Conservation (phyloP, 2,329 filamentous ascomycete genomes). For the Phaeoacremonium minimum region DNA sequence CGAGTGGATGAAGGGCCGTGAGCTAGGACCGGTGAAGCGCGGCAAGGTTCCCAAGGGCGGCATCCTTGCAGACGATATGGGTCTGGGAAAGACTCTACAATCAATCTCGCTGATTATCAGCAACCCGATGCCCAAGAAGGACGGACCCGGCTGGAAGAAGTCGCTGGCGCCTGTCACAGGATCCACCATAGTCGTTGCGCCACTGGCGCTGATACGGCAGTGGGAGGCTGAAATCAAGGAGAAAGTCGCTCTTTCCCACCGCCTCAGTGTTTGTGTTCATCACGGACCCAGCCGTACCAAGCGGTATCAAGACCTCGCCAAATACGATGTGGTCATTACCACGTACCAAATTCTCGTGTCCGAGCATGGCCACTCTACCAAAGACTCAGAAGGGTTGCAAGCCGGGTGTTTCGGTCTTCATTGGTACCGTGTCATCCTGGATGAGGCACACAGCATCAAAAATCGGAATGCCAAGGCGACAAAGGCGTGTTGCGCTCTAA, state of each 20-base stretch:
- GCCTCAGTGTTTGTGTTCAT: constrained; percentile 79
- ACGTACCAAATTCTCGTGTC: constrained; percentile 95
- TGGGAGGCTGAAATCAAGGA: constrained; percentile 93
- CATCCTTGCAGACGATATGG: constrained; percentile 96
- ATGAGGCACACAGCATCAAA: constrained; percentile 98
- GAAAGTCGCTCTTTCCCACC: constrained; percentile 67
- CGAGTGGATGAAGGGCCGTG: constrained; percentile 91
- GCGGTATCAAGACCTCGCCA: constrained; percentile 67
- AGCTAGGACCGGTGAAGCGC: constrained; percentile 79
- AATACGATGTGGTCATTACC: constrained; percentile 93
- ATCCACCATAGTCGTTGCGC: constrained; percentile 86
- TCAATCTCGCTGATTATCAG: constrained; percentile 83
- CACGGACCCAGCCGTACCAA: constrained; percentile 87
- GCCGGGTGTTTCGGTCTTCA: constrained; percentile 85
- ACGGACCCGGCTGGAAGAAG: constrained; percentile 59
- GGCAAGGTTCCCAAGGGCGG: constrained; percentile 83
- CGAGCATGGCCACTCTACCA: constrained; percentile 71
- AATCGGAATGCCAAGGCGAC: constrained; percentile 95
- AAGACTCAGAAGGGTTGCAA: constrained; percentile 57
- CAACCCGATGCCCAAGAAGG: constrained; percentile 67
- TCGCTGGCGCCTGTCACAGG: constrained; percentile 67
- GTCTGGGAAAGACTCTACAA: constrained; percentile 92
- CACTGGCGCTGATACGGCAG: constrained; percentile 89
- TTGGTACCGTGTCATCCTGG: constrained; percentile 93
- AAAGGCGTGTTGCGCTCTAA: constrained; percentile 81